Percentiles rank a stretch among this genome's conserved stretches.
These are phyloP conservation scores for Chrysoporthe austroafricana DNA, from an alignment of 2,329 filamentous ascomycete genomes.

Conservation along the genomic window DNA sequence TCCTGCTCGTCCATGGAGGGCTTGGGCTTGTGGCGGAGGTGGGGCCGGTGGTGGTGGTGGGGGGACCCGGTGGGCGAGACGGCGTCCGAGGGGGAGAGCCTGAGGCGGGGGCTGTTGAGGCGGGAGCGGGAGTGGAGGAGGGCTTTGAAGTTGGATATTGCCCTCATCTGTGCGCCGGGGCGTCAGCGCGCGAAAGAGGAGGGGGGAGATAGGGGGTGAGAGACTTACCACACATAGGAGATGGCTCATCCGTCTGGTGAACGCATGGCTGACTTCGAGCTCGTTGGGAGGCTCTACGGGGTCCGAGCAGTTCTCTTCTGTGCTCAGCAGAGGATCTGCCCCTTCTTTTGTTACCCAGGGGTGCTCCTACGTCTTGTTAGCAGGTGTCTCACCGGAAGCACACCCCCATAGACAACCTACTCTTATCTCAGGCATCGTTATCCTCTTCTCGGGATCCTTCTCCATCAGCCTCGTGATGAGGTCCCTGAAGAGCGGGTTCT, in stretches of 20 bases:
- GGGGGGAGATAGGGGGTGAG: neutral
- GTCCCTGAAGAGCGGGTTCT: slow-evolving; percentile 72
- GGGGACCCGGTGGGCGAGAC: slow-evolving; percentile 30
- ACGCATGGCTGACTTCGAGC: slow-evolving; percentile 86
- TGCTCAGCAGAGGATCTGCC: slow-evolving; percentile 75
- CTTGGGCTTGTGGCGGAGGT: slow-evolving; percentile 17
- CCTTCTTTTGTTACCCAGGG: slow-evolving; percentile 89
- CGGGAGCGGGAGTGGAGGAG: slow-evolving; percentile 51
- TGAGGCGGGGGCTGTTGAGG: slow-evolving; percentile 37
- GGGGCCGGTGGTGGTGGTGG: neutral
- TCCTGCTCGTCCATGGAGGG: slow-evolving; percentile 30
- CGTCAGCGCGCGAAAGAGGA: neutral
- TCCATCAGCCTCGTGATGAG: slow-evolving; percentile 76
- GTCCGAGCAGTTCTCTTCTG: slow-evolving; percentile 83
- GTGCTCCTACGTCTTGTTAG: slow-evolving; percentile 66
- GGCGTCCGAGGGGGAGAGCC: slow-evolving; percentile 33
- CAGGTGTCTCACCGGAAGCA: slow-evolving; percentile 2
- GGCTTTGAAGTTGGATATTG: slow-evolving; percentile 84
- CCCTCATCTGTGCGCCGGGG: slow-evolving; percentile 65
- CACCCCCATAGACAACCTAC: slow-evolving; percentile 54
- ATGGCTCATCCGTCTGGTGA: slow-evolving; percentile 87
- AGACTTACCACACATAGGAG: slow-evolving; percentile 70
- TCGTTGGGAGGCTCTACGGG: slow-evolving; percentile 84
- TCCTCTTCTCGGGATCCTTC: slow-evolving; percentile 82
- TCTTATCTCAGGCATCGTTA: slow-evolving; percentile 79